Percentiles rank a stretch among this genome's conserved stretches.
These are phyloP conservation scores for Physocladia obscura DNA, from an alignment of 192 early-diverging fungal species.

Conservation along the genomic window DNA sequence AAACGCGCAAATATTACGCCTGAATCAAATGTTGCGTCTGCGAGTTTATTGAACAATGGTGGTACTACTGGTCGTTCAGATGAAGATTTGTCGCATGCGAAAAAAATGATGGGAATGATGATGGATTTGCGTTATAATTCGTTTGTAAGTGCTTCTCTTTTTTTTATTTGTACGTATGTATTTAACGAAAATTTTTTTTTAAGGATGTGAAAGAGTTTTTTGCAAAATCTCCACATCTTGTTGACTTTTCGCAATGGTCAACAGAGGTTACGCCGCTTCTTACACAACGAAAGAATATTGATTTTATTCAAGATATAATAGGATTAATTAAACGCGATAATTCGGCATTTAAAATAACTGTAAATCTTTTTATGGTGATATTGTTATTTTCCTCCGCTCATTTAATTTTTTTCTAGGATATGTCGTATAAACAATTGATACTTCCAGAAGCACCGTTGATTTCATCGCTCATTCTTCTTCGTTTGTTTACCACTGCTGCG, in stretches of 20 bases:
- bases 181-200: not conserved
- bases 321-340: no score
- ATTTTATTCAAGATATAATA: not conserved
- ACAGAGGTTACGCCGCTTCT: conserved; percentile 7
- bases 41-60: not conserved
- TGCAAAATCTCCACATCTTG: not conserved
- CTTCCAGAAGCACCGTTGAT: conserved; percentile 25
- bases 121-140: conserved; percentile 36
- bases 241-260: conserved; percentile 15
- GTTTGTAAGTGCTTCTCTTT: conserved; percentile 6
- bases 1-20: conserved; percentile 16
- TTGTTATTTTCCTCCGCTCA: no score
- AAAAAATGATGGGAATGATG: conserved; percentile 41
- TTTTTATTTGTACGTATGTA: not conserved
- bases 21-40: not conserved
- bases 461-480: conserved; percentile 3
- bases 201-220: conserved; percentile 29
- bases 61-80: not conserved
- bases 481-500: not conserved
- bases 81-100: conserved; percentile 3
- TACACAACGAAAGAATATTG: not conserved
- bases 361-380: no score
- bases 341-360: no score
- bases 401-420: no score
- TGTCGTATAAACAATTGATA: no score